Base-by-base conservation (phyloP, 768 basidiomycete species). In the Mycena rosella region DNA sequence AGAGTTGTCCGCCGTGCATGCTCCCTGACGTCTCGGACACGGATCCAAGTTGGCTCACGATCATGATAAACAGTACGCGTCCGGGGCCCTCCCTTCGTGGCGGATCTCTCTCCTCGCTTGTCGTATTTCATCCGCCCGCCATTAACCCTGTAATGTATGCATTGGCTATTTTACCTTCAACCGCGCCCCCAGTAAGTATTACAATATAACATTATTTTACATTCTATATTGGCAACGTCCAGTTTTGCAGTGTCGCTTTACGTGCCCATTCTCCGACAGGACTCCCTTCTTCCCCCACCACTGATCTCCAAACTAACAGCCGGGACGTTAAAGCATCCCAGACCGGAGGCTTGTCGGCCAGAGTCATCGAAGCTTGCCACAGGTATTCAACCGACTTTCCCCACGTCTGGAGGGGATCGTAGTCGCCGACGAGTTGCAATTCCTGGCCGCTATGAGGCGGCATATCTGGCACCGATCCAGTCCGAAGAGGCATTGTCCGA, bases 251-350 rank as follows among this genome's bases (percentile, higher is more conserved):
- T 9, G 76, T 77, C 66, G 76, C 70, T 54, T n/a, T 73, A 30
- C 90, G 79, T n/a, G 81, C 86, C 90, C 90, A 92, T 67, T 90
- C 88, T 7, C 85, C 85, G 1, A 83, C 73, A 26, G 60, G 64
- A 54, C 76, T 78, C 5, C 72, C 76, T 24, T 81, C 79, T 8
- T 72, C 74, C 5, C 86, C 87, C 3, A 76, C 78, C 13, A 86
- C 65, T 0, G 83, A 77, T 68, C 87, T 82, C 89, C 89, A 91
- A 9, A 89, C 59, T 40, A 93, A 73, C 67, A 92, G 54, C 63
- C 89, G 80, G 38, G 78, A 77, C 2, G 86, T 89, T 64, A 93
- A 73, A 20, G 76, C 75, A 63, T 83, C 84, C 90, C 91, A 91
- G 17, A 79, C 75, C 15, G 44, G 49, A 1, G 71, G 44, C 26